Percentiles rank a stretch among this genome's conserved stretches.
These are phyloP conservation scores for Fusarium hostae DNA, from an alignment of 2,329 filamentous ascomycete species.

Conservation along the genomic window DNA sequence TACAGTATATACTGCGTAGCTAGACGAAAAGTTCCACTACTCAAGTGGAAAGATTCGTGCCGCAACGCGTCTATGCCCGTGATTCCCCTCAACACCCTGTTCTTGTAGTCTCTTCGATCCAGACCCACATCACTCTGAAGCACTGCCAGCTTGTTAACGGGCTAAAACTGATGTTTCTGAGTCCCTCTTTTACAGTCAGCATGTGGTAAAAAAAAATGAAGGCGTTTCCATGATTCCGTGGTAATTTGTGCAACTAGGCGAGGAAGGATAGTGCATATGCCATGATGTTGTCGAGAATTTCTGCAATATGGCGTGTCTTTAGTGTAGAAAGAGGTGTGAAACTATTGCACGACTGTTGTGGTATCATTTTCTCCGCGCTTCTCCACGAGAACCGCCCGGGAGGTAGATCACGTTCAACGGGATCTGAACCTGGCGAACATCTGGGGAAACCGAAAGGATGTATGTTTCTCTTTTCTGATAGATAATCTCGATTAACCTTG, in stretches of 20 bases:
- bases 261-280: not conserved
- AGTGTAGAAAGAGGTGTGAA: not conserved
- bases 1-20: not conserved
- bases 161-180: too few relatives aligned
- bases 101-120: not conserved
- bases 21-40: not conserved
- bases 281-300: slow-evolving; percentile 3
- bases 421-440: slow-evolving; percentile 15
- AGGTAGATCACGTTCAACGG: slow-evolving; percentile 25
- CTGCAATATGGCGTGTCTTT: not conserved
- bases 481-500: slow-evolving; percentile 14
- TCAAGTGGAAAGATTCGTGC: not conserved
- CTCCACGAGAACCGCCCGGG: slow-evolving; percentile 34
- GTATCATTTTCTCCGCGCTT: slow-evolving; percentile 20
- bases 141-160: not conserved
- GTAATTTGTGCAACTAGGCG: not conserved
- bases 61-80: not conserved
- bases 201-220: slow-evolving; percentile 2
- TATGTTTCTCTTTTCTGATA: not conserved
- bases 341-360: not conserved
- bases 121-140: not conserved
- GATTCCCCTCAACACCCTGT: not conserved
- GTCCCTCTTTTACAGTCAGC: not conserved
- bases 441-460: slow-evolving; percentile 7
- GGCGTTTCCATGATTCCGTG: slow-evolving; percentile 10